Conservation (phyloP, 805 yeast genomes). For the Candida glaebosa region DNA sequence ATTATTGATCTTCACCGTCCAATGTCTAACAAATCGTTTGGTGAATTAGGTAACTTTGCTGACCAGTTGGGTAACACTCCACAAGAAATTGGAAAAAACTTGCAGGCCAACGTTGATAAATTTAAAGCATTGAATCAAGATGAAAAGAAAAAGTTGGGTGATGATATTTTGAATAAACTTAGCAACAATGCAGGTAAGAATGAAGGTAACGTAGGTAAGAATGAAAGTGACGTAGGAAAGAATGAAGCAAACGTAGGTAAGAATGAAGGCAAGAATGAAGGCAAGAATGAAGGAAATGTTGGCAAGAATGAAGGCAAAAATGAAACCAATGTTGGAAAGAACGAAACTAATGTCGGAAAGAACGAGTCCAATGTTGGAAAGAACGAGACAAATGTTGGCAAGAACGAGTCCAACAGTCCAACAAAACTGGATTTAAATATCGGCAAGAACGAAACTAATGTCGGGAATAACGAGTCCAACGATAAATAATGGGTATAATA, state of each 20-base stretch:
- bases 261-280: conserved; percentile 10
- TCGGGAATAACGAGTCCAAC: conserved; percentile 8
- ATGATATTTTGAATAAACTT: conserved; percentile 9
- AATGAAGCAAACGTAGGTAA: conserved; percentile 10
- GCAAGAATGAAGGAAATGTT: conserved; percentile 6
- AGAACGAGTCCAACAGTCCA: conserved; percentile 10
- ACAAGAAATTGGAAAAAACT: conserved; percentile 2
- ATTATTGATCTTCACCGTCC: too few species aligned
- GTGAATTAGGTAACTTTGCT: conserved; percentile 13
- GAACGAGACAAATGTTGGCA: conserved; percentile 7
- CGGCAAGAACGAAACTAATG: conserved; percentile 7
- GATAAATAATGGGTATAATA: conserved; percentile 6
- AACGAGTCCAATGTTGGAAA: conserved; percentile 8
- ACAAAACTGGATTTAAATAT: conserved; percentile 7
- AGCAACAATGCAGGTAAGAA: conserved; percentile 11
- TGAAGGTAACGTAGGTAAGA: conserved; percentile 10
- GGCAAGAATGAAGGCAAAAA: conserved; percentile 10
- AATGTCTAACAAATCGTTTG: conserved; percentile 8
- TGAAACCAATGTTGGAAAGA: conserved; percentile 9
- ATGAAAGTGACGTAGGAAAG: conserved; percentile 11
- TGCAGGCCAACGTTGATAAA: conserved; percentile 6
- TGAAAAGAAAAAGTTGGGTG: conserved; percentile 8
- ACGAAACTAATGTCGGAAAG: conserved; percentile 9
- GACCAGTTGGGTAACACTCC: conserved; percentile 6
- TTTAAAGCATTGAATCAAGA: conserved; percentile 7